Base-by-base conservation (phyloP, 768 basidiomycete species). In the Mycena maculata region DNA sequence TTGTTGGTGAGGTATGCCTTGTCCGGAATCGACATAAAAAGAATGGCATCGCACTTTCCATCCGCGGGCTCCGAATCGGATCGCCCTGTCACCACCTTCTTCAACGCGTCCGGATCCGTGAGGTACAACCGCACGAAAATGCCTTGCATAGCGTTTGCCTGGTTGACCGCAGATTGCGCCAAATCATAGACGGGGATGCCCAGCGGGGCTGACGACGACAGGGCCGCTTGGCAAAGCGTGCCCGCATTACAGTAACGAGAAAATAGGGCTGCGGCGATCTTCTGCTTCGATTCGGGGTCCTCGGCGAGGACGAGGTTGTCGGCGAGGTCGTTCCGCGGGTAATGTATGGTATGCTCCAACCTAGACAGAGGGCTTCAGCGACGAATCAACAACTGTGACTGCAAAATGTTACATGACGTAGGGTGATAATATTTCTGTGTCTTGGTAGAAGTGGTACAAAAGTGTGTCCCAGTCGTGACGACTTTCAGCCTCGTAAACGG, bases 401-500 rank as follows among this genome's bases (percentile, higher is more conserved):
- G n/a, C 39, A 30, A 15, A 3, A 39, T 45, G 20, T 61, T 18
- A 67, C 60, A 67, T 10, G 28, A 62, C 41, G 39, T 58, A 16
- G 2, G 41, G 54, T 8, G 66, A 67, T 2, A 11, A n/a, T 3
- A 8, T 23, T 9, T 62, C 55, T 0, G 10, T 38, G 1, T 27
- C 18, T 1, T 6, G 30, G 27, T 58, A 67, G 12, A 67, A 67
- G 2, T 16, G 47, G 39, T 57, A 58, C 0, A 57, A 27, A 41
- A 67, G 45, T 12, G 66, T 47, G 18, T 67, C 66, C 66, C 66
- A 67, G 8, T 62, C 60, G 18, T 62, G 60, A 4, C 66, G 47
- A 12, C 60, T 44, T 15, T 67, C 60, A 1, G 66, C 55, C 30
- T 67, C 58, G 12, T 60, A 20, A n/a, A 65, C 44, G 0, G 15